These are phyloP conservation scores for Uronychia setigera DNA, from an alignment of 73 alveolate species.

Conservation along the genomic window DNA sequence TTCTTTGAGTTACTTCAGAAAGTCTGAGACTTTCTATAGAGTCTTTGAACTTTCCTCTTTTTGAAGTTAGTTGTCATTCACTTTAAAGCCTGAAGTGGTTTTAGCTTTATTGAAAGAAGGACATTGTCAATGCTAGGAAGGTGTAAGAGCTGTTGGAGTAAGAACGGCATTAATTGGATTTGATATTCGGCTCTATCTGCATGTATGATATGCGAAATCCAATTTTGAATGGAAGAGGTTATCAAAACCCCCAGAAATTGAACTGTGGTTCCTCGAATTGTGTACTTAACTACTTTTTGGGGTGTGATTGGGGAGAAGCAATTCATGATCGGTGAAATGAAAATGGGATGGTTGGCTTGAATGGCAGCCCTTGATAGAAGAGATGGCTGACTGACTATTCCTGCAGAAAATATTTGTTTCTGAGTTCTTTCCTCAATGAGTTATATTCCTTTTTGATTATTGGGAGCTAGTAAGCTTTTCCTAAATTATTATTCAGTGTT, in stretches of 20 bases:
- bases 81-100: not conserved
- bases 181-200: not conserved
- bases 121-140: not conserved
- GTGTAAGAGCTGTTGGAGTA: not conserved
- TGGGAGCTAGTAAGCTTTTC: not conserved
- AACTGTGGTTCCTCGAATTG: not conserved
- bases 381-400: not conserved
- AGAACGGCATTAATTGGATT: not conserved
- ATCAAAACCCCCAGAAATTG: not conserved
- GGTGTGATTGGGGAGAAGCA: not conserved
- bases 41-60: not conserved
- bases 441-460: not conserved
- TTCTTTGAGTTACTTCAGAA: not conserved
- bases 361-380: not conserved
- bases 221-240: not conserved
- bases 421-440: not conserved
- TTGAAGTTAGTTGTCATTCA: not conserved
- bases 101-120: not conserved
- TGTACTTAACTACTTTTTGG: not conserved
- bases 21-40: not conserved
- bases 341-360: not conserved
- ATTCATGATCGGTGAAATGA: not conserved
- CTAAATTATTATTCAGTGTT: not conserved
- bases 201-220: not conserved
- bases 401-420: not conserved